Conservation (phyloP, 2,329 filamentous ascomycete species). For the Diaporthe caulivora region DNA sequence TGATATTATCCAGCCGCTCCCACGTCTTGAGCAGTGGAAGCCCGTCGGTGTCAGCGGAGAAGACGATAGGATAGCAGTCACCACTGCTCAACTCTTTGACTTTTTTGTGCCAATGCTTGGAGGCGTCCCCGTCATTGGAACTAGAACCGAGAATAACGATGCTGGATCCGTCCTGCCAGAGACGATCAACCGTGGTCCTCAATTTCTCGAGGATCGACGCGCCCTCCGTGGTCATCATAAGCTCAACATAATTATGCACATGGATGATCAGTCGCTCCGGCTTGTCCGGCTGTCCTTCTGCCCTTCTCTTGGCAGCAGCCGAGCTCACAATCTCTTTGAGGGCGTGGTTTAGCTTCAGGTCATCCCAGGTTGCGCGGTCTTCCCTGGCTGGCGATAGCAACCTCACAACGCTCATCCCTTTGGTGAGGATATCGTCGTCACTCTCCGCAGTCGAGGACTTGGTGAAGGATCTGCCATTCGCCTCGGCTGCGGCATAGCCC, state of each 20-base stretch:
- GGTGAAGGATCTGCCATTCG: constrained; percentile 61
- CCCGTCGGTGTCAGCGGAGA: constrained; percentile 27
- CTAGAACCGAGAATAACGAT: constrained; percentile 84
- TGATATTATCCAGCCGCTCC: constrained; percentile 52
- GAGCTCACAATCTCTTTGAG: constrained; percentile 68
- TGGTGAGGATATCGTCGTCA: constrained; percentile 44
- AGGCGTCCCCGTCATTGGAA: constrained; percentile 66
- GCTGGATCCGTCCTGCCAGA: constrained; percentile 77
- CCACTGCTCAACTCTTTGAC: constrained; percentile 48
- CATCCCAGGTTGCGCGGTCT: constrained; percentile 66
- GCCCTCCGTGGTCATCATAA: constrained; percentile 78
- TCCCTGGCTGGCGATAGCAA: constrained; percentile 49
- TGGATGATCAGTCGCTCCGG: constrained; percentile 73
- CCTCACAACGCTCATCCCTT: constrained; percentile 45
- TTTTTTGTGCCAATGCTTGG: constrained; percentile 45
- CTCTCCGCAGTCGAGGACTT: constrained; percentile 60
- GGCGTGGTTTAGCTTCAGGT: constrained; percentile 69
- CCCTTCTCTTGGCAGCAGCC: constrained; percentile 53
- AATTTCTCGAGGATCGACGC: constrained; percentile 77
- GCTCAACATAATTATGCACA: constrained; percentile 83
- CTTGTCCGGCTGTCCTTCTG: constrained; percentile 36
- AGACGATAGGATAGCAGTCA: constrained; percentile 45
- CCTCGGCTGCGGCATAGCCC: constrained; percentile 67
- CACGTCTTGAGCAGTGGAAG: constrained; percentile 39
- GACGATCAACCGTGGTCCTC: constrained; percentile 77